Percentiles rank a stretch among this genome's conserved stretches.
Evolutionary conservation across 1,139 yeast genomes (phyloP).

Genomic region (Torulaspora globosa): DNA sequence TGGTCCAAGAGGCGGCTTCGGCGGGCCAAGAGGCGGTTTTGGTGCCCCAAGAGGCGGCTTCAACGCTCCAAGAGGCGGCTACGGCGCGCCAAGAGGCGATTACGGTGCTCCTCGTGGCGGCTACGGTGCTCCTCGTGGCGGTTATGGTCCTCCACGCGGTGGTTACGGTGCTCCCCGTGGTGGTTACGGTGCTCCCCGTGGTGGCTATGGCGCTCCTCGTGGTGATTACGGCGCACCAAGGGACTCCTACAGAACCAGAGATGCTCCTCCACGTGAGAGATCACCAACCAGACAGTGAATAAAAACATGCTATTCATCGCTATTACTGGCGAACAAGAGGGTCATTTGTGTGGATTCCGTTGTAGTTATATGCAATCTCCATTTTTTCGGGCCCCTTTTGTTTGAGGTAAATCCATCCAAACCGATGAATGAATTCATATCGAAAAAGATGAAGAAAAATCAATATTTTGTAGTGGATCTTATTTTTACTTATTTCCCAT

Average conservation of each 20-base stretch:
- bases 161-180: constrained; percentile 39
- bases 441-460: constrained; percentile 10
- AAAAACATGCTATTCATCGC: background rate
- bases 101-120: constrained; percentile 34
- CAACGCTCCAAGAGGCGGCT: constrained; percentile 38
- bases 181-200: constrained; percentile 36
- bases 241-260: constrained; percentile 38
- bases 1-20: constrained; percentile 37
- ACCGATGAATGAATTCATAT: constrained; percentile 10
- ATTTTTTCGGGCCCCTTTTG: constrained; percentile 5
- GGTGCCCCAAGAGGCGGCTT: constrained; percentile 37
- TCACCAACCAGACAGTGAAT: constrained; percentile 52
- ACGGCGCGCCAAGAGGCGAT: constrained; percentile 37
- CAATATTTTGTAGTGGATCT: constrained; percentile 18
- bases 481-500: constrained; percentile 17
- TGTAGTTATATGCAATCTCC: constrained; percentile 11
- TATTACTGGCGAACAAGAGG: background rate
- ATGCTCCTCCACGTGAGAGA: constrained; percentile 53
- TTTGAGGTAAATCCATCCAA: constrained; percentile 6
- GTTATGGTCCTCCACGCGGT: constrained; percentile 35
- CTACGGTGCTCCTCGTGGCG: constrained; percentile 30
- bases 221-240: constrained; percentile 34
- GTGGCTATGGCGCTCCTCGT: constrained; percentile 34
- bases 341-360: constrained; percentile 3
- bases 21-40: constrained; percentile 33